Evolutionary conservation across 441 rosid genomes (phyloP), one percentile per base, ranked within the genome.

Genomic region (Eruca vesicaria): DNA sequence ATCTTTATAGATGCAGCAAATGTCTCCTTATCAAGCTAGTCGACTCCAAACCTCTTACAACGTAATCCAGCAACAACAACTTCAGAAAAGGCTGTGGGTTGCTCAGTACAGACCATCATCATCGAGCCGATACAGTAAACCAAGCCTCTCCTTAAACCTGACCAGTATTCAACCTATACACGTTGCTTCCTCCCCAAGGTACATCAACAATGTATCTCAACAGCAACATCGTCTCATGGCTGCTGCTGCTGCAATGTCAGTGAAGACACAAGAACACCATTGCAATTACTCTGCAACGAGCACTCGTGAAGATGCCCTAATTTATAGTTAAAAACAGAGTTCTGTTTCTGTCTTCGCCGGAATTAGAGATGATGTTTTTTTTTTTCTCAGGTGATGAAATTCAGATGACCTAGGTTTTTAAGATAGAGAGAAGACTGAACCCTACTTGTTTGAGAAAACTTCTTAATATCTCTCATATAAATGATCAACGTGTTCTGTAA

Each of bases 221-320:
- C 90, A 85, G 6, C 87, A 78, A 67, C 87, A 80, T 41, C 90
- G 82, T 45, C 64, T 77, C 60, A 61, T 83, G 84, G 58, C 86
- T 9, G 33, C 80, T 9, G 33, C 80, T 16, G 73, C 89, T 3
- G 64, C 83, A 29, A 78, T 78, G 77, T 60, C 81, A 29, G 36
- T 3, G 26, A 23, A 23, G 26, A 23, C 3, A 79, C 89, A 82
- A 67, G 95, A 85, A 62, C 84, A 56, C 86, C 91, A 2, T 78
- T 86, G 87, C 96, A 87, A 41, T 53, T 87, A 63, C 93, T 88
- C 66, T 94, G 92, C 83, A 81, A 83, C 6, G 89, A 89, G 43
- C 80, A 78, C 66, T 79, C 67, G 6, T 86, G 82, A 83, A 70
- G 73, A 45, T 63, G 71, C n/a, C n/a, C 19, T 63, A 20, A 70